phyloP scores from a whole-genome alignment of 1,284 basidiomycete species.

The Trametes sp. region DNA sequence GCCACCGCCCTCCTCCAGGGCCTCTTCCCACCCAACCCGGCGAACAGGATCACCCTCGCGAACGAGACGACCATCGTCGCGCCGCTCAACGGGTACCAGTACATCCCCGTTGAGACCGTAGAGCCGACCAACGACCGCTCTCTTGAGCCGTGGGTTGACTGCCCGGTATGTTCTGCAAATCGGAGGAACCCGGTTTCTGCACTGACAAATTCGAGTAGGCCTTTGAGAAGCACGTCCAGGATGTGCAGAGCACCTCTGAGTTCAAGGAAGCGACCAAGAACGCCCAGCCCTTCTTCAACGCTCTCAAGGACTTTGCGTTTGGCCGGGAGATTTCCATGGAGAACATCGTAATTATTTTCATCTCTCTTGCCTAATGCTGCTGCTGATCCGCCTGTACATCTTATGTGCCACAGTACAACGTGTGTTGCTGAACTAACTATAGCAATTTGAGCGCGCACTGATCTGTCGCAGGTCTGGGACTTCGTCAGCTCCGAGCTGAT shows the following conservation, averaged over 20 bases:
- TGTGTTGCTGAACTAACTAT: constrained; percentile 43
- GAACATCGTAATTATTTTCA: constrained; percentile 59
- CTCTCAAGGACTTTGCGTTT: constrained; percentile 72
- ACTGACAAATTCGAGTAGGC: constrained; percentile 45
- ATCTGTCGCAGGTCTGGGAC: constrained; percentile 66
- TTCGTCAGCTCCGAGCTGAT: constrained; percentile 77
- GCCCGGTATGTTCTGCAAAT: constrained; percentile 60
- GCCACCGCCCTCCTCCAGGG: constrained; percentile 82
- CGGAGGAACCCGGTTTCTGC: constrained; percentile 1
- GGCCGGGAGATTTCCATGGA: constrained; percentile 70
- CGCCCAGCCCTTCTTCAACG: constrained; percentile 70
- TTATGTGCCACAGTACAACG: constrained; percentile 62
- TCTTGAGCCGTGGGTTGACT: constrained; percentile 86
- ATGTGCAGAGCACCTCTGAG: constrained; percentile 62
- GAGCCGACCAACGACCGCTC: constrained; percentile 85
- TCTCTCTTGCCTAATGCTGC: background rate
- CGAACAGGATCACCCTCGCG: constrained; percentile 76
- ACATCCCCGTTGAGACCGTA: constrained; percentile 84
- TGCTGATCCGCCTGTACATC: background rate
- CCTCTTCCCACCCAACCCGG: constrained; percentile 75
- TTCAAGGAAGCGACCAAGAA: constrained; percentile 69
- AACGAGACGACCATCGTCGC: constrained; percentile 79
- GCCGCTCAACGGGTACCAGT: constrained; percentile 87
- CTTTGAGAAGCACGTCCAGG: constrained; percentile 67
- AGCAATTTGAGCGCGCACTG: background rate